Evolutionary conservation across 2,329 filamentous ascomycete genomes (phyloP).

Genomic region (Chaetomiaceae sp.): DNA sequence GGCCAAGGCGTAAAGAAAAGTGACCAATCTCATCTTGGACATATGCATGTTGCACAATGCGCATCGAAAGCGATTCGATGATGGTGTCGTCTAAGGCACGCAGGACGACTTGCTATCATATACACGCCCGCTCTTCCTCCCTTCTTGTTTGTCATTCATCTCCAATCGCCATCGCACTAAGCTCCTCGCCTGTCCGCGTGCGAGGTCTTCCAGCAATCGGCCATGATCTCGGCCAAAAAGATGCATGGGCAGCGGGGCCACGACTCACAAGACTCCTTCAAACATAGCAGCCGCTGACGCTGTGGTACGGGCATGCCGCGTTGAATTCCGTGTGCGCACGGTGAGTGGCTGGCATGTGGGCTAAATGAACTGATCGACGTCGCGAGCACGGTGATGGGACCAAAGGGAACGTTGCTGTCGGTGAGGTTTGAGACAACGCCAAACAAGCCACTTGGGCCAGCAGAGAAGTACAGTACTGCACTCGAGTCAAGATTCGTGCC

Average conservation of each 20-base stretch:
- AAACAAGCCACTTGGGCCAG: not conserved
- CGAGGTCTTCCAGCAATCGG: slow-evolving; percentile 5
- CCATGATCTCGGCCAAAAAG: slow-evolving; percentile 11
- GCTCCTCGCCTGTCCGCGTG: not conserved
- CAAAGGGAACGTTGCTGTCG: not conserved
- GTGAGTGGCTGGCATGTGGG: slow-evolving; percentile 3
- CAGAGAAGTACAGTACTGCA: too few species aligned
- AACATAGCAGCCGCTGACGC: slow-evolving; percentile 3
- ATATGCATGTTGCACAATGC: too few species aligned
- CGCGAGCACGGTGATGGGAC: not conserved
- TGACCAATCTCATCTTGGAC: slow-evolving; percentile 13
- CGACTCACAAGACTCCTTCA: not conserved
- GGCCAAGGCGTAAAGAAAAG: slow-evolving; percentile 7
- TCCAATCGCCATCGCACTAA: not conserved
- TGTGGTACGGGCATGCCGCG: slow-evolving; percentile 1
- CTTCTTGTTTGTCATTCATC: too few species aligned
- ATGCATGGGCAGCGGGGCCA: slow-evolving; percentile 7
- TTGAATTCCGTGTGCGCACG: not conserved
- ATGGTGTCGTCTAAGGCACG: too few species aligned
- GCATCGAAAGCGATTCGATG: too few species aligned
- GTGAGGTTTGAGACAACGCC: not conserved
- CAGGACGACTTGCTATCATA: too few species aligned
- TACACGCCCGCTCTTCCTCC: not conserved
- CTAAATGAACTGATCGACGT: slow-evolving; percentile 6
- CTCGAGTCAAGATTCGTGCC: too few species aligned